A percentile compares a stretch with the other conserved stretches of the same genome.
Conservation (phyloP, 2,329 filamentous ascomycete genomes). For the Tolypocladium cylindrosporum region DNA sequence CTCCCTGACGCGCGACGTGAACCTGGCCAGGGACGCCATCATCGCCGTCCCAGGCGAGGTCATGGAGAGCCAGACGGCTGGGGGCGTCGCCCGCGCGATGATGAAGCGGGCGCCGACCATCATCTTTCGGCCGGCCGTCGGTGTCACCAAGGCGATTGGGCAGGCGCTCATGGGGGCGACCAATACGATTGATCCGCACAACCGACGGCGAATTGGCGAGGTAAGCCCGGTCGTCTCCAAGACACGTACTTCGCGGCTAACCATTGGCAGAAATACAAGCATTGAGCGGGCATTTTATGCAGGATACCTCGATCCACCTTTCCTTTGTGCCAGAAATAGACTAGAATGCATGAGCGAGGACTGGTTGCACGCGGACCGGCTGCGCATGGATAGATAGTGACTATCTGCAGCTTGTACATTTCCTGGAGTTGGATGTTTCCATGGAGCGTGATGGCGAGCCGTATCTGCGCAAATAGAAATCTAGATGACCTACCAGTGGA, state of each 20-base stretch:
- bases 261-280: constrained; percentile 37
- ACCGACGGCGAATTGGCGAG: constrained; percentile 74
- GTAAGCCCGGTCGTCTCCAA: constrained; percentile 45
- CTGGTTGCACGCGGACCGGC: not conserved
- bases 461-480: not conserved
- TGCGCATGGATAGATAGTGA: not conserved
- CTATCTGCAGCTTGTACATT: not conserved
- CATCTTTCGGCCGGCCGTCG: constrained; percentile 81
- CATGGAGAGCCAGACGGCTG: constrained; percentile 74
- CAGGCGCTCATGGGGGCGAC: constrained; percentile 87
- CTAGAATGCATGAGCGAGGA: not conserved
- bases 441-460: not conserved
- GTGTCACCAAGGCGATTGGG: constrained; percentile 77
- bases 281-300: constrained; percentile 14
- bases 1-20: constrained; percentile 77
- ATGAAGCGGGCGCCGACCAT: constrained; percentile 82
- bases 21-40: constrained; percentile 79
- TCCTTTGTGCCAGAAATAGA: not conserved
- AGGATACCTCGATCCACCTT: not conserved
- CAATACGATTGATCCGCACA: constrained; percentile 78
- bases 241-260: constrained; percentile 1
- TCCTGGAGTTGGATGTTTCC: not conserved
- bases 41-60: constrained; percentile 90
- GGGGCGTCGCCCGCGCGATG: constrained; percentile 70
- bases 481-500: not conserved